Evolutionary conservation across 1,139 yeast species (phyloP).

Genomic region (Yamadazyma atmosphaerica): DNA sequence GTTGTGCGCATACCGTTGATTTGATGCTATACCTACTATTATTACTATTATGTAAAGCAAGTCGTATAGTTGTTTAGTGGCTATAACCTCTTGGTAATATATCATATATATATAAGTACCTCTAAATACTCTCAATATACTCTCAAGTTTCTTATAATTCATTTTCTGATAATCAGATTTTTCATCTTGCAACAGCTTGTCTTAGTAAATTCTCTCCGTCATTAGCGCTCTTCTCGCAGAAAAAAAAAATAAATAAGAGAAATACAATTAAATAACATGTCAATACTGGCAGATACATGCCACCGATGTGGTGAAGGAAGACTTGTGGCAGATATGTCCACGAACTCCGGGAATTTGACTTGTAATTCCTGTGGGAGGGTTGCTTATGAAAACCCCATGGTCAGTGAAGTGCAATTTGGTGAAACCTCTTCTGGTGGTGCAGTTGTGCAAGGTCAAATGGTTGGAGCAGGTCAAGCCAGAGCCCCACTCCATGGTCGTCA

Average conservation of each 20-base stretch:
- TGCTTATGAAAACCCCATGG: slow-evolving; percentile 89
- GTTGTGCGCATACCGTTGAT: not conserved
- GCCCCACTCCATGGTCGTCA: slow-evolving; percentile 66
- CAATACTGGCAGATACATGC: slow-evolving; percentile 18
- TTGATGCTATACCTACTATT: not conserved
- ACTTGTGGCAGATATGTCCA: slow-evolving; percentile 33
- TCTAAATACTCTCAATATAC: no score
- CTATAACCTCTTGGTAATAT: no score
- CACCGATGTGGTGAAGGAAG: slow-evolving; percentile 32
- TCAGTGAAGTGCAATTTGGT: slow-evolving; percentile 91
- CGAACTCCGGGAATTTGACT: slow-evolving; percentile 74
- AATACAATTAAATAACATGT: slow-evolving; percentile 1
- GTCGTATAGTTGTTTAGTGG: no score
- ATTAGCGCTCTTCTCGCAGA: not conserved
- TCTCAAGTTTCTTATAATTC: no score
- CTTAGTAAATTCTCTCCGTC: no score
- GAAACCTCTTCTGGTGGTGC: slow-evolving; percentile 95
- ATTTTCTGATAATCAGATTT: no score
- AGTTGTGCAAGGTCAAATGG: slow-evolving; percentile 90
- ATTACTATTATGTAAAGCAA: no score
- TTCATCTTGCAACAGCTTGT: no score
- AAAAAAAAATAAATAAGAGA: no score
- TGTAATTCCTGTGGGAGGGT: slow-evolving; percentile 87
- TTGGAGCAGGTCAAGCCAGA: slow-evolving; percentile 83
- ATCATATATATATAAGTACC: no score